Base-by-base conservation (phyloP, 2,329 filamentous ascomycete species). In the Fusarium chuoi region DNA sequence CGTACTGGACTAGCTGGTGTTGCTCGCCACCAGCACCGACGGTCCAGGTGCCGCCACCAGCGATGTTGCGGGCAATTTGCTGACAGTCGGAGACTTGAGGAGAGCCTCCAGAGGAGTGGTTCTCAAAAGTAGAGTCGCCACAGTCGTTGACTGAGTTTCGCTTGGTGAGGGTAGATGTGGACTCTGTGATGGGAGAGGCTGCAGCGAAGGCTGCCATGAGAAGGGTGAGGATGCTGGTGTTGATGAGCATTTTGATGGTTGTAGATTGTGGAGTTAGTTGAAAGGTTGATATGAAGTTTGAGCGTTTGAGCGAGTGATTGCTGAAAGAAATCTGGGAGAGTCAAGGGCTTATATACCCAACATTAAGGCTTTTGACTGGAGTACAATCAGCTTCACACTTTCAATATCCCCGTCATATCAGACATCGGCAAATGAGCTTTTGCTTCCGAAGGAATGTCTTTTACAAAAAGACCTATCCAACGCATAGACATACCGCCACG, bases 11-110 rank as follows among this genome's bases (percentile, higher is more conserved):
- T 6, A 57, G 28, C 39, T 57, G 54, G n/a, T 57, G 54, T 5
- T 57, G 54, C 28, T 57, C 54, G 3, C 54, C 54, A 12, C 54
- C 54, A 26, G 54, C 54, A 18, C 54, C 54, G n/a, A 57, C 54
- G 11, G 54, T 57, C 54, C 54, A 57, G 5, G 54, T 57, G 2
- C 54, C 54, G 13, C 54, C 54, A 14, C 54, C 39, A 35, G 54
- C 54, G 5, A 57, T 57, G 28, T 57, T 57, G 22, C 28, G n/a
- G 39, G 39, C 54, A 22, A 57, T 57, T 22, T 13, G 54, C n/a
- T 57, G 54, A n/a, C 54, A 57, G 12, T 57, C 54, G 7, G 54
- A 5, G 7, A 57, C 39, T 7, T 13, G 38, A 4, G 54, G 54
- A 33, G 54, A 57, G 3, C 39, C 54, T 0, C 22, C n/a, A 5